Evolutionary conservation across 495 filamentous ascomycete species (phyloP), one percentile per base, ranked within the genome.

Genomic region (Trichoderma asperelloides): DNA sequence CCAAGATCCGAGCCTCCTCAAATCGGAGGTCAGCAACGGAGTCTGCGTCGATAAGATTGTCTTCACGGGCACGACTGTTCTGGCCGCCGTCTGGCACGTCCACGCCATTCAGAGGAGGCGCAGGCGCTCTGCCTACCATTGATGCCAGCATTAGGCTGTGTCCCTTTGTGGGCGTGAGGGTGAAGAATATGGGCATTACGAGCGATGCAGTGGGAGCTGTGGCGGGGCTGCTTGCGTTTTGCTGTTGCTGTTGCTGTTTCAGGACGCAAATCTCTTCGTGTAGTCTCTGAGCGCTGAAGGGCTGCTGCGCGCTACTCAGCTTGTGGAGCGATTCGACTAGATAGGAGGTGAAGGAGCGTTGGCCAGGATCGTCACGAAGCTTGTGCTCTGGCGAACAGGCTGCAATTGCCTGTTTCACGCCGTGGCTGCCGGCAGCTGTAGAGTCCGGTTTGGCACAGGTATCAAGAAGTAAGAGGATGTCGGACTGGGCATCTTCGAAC

Each of bases 331-430:
- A 76, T 39, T 84, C 84, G 62, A 75, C 74, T 30, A 84, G 69
- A 57, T 76, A 76, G 49, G 76, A 80, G 0, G 82, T 85, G 67
- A 86, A 85, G 2, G 83, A 84, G 62, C 78, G 75, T 33, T 43
- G 39, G n/a, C 76, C 77, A 25, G 76, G 65, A 27, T 84, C 81
- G 3, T 49, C 18, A 9, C 76, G 70, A 21, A 74, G 67, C 68
- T 70, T 75, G 67, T 85, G 79, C 16, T 86, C 83, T 1, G 79
- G 81, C 7, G 75, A 79, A 51, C 78, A 82, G 9, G 82, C 80
- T 7, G 84, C 81, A 65, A 86, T 84, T n/a, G 77, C 78, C 70
- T 85, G 84, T 71, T 86, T 86, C 37, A 76, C 73, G 51, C 81
- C 83, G 69, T 78, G 77, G 28, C 77, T 78, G 6, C 81, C 78